Evolutionary conservation across 75 land plant species (phyloP).

Genomic region (Isoetes taiwanensis): DNA sequence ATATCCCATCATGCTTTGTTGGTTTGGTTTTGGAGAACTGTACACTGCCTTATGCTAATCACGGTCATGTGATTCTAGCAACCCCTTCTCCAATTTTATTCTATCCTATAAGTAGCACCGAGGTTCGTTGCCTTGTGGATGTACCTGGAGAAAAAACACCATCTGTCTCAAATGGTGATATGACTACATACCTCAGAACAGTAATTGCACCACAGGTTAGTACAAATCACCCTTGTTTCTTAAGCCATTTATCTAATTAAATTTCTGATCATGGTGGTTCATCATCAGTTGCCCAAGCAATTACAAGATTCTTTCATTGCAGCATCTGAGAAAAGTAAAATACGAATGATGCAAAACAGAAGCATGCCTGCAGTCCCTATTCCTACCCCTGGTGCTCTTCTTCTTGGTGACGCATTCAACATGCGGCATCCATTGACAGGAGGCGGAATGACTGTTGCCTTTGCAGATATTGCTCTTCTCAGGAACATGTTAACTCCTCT

Average conservation of each 20-base stretch:
- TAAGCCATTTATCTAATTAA: neutral
- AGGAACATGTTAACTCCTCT: conserved; percentile 58
- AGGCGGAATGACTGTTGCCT: conserved; percentile 96
- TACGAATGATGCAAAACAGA: conserved; percentile 73
- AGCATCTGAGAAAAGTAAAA: conserved; percentile 50
- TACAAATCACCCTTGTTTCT: neutral
- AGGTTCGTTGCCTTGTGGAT: conserved; percentile 86
- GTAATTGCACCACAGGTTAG: conserved; percentile 82
- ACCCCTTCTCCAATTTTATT: conserved; percentile 87
- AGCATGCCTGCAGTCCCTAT: conserved; percentile 85
- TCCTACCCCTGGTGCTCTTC: conserved; percentile 86
- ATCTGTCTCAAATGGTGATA: conserved; percentile 75
- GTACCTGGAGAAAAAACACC: conserved; percentile 75
- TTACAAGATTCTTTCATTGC: conserved; percentile 50
- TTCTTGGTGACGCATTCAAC: conserved; percentile 93
- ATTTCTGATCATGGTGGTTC: neutral
- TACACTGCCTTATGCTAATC: conserved; percentile 64
- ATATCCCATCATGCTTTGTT: conserved; percentile 83
- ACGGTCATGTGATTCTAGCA: conserved; percentile 82
- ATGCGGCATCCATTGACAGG: conserved; percentile 95
- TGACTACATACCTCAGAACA: conserved; percentile 61
- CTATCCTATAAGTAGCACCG: conserved; percentile 86
- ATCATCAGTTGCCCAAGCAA: conserved; percentile 48
- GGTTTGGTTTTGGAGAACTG: conserved; percentile 82
- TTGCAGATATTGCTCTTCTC: conserved; percentile 68